These are phyloP conservation scores for Pestalotiopsis sp. DNA, from an alignment of 2,329 filamentous ascomycete genomes.

Conservation along the genomic window DNA sequence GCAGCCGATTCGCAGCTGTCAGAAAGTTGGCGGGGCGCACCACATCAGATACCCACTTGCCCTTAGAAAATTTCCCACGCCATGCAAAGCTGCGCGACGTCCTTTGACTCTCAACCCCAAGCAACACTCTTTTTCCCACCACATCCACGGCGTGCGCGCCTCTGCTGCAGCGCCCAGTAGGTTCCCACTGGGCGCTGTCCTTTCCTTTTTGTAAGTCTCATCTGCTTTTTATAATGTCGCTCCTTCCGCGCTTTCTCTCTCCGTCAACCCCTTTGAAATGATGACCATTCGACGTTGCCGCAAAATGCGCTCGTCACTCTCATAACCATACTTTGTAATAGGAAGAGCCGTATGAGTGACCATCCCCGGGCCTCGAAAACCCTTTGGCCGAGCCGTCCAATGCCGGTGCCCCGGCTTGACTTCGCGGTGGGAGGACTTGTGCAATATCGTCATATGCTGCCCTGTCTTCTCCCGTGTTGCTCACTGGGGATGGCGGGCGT, in stretches of 20 bases:
- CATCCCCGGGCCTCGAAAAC: conserved; percentile 18
- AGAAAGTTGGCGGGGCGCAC: neutral
- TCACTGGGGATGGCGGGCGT: conserved; percentile 20
- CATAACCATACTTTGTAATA: conserved; percentile 13
- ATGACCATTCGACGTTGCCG: conserved; percentile 13
- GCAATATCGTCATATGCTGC: conserved; percentile 37
- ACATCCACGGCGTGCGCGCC: neutral
- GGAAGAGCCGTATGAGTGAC: conserved; percentile 17
- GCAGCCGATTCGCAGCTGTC: neutral
- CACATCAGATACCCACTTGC: neutral
- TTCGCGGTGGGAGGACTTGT: conserved; percentile 29
- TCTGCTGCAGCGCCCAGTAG: neutral
- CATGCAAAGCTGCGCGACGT: neutral
- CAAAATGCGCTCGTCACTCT: conserved; percentile 9
- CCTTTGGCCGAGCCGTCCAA: conserved; percentile 14
- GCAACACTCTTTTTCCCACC: neutral
- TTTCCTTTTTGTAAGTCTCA: neutral
- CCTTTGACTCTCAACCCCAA: neutral
- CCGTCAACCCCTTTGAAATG: conserved; percentile 1
- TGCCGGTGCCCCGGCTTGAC: conserved; percentile 1
- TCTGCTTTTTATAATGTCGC: neutral
- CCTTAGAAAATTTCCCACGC: neutral
- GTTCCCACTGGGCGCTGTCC: neutral
- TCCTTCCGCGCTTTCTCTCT: neutral
- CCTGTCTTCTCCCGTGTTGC: conserved; percentile 26